A percentile compares a stretch with the other conserved stretches of the same genome.
Conservation (phyloP, 2,329 filamentous ascomycete genomes). For the Coleophoma crateriformis region DNA sequence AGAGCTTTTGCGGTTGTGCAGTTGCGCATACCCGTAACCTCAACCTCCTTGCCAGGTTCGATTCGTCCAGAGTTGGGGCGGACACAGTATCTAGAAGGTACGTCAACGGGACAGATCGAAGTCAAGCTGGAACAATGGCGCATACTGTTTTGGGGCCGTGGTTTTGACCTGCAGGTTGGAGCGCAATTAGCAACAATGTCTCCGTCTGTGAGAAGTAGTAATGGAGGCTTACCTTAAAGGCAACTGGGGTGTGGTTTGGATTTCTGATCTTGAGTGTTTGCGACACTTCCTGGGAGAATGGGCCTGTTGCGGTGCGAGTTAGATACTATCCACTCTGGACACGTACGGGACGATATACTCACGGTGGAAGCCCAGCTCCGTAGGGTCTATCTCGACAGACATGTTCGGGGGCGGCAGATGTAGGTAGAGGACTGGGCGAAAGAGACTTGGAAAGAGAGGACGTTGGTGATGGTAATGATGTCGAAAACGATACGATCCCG, state of each 20-base stretch:
- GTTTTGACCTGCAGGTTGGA: constrained; percentile 76
- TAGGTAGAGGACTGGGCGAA: neutral
- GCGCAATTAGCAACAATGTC: constrained; percentile 19
- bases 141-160: constrained; percentile 96
- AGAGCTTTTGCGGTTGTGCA: neutral
- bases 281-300: constrained; percentile 61
- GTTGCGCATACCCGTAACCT: constrained; percentile 72
- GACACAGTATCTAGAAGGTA: constrained; percentile 76
- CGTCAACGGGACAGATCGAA: constrained; percentile 19
- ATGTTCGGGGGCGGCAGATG: constrained; percentile 45
- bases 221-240: constrained; percentile 57
- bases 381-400: constrained; percentile 90
- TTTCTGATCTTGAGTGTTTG: constrained; percentile 62
- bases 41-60: constrained; percentile 82
- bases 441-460: neutral
- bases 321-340: neutral
- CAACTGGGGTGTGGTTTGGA: constrained; percentile 54
- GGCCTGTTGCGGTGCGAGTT: constrained; percentile 39
- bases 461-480: neutral
- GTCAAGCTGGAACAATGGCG: constrained; percentile 13
- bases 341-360: constrained; percentile 31
- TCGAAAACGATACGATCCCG: neutral
- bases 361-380: constrained; percentile 93
- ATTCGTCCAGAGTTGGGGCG: constrained; percentile 95
- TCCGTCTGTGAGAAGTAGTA: constrained; percentile 8